phyloP scores from a whole-genome alignment of 345 rosid genomes.

The Jatropha curcas region DNA sequence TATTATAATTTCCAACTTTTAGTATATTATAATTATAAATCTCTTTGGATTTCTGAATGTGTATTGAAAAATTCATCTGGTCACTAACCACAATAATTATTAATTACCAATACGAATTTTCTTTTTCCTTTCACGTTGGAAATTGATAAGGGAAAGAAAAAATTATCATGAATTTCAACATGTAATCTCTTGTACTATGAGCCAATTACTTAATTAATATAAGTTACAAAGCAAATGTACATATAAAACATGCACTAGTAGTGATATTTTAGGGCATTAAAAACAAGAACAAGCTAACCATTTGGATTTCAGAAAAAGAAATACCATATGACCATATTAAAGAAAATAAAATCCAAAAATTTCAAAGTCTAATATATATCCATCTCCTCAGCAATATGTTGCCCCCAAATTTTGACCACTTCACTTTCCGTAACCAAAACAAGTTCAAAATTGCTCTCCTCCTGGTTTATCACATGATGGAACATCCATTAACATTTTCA shows the following conservation, averaged over 20 bases:
- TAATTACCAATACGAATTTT: background rate
- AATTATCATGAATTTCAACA: no score
- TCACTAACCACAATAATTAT: background rate
- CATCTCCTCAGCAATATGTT: background rate
- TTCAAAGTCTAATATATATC: background rate
- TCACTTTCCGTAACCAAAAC: background rate
- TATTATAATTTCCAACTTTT: background rate
- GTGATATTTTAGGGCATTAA: background rate
- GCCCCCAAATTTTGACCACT: background rate
- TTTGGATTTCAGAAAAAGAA: background rate
- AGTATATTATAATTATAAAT: no score
- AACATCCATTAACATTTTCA: conserved; percentile 28
- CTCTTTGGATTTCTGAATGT: background rate
- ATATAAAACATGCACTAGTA: background rate
- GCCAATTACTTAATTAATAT: no score
- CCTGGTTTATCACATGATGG: conserved; percentile 13
- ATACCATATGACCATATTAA: background rate
- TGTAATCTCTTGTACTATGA: no score
- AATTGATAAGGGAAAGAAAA: no score
- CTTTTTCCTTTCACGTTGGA: no score
- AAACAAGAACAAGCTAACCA: background rate
- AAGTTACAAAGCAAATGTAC: background rate
- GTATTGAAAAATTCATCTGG: background rate
- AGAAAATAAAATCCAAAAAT: background rate
- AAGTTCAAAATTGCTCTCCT: background rate